A percentile compares a stretch with the other conserved stretches of the same genome.
phyloP scores from a whole-genome alignment of 2,329 filamentous ascomycete genomes.

The Dothiorella sarmentorum region DNA sequence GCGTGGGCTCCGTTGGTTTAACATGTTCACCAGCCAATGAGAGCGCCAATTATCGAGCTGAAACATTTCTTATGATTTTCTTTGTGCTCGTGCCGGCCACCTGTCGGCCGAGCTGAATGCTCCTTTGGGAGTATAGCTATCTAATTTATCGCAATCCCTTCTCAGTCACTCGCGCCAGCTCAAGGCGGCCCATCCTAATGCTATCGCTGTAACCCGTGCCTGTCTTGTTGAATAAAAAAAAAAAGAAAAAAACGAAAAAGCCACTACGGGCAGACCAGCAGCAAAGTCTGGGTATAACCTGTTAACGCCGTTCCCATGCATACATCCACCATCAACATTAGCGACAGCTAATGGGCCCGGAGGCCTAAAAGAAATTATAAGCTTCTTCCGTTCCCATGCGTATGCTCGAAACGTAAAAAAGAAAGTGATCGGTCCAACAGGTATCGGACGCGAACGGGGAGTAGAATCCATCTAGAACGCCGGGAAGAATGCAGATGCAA shows the following conservation, averaged over 20 bases:
- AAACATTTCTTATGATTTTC: not conserved
- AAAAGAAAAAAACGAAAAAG: not conserved
- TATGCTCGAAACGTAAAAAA: slow-evolving; percentile 9
- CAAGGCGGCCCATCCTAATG: not conserved
- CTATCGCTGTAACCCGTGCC: not conserved
- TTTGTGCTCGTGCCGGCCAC: not conserved
- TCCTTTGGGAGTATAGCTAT: not conserved
- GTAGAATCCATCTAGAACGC: slow-evolving; percentile 13
- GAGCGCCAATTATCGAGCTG: not conserved
- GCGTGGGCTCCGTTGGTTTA: no score
- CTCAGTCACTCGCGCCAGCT: not conserved
- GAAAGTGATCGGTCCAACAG: not conserved
- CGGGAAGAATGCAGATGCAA: slow-evolving; percentile 2
- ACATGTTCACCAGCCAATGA: not conserved
- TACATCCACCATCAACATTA: slow-evolving; percentile 7
- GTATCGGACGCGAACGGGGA: not conserved
- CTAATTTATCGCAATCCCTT: not conserved
- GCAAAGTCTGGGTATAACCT: slow-evolving; percentile 15
- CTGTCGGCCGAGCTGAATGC: not conserved
- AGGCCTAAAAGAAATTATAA: not conserved
- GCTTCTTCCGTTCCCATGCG: slow-evolving; percentile 1
- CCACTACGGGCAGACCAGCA: slow-evolving; percentile 6
- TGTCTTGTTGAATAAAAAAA: not conserved
- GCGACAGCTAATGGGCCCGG: not conserved
- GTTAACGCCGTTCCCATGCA: slow-evolving; percentile 13